Percentiles rank a stretch among this genome's conserved stretches.
Evolutionary conservation across 2,329 filamentous ascomycete species (phyloP).

Genomic region (Cladorrhinum sp.): DNA sequence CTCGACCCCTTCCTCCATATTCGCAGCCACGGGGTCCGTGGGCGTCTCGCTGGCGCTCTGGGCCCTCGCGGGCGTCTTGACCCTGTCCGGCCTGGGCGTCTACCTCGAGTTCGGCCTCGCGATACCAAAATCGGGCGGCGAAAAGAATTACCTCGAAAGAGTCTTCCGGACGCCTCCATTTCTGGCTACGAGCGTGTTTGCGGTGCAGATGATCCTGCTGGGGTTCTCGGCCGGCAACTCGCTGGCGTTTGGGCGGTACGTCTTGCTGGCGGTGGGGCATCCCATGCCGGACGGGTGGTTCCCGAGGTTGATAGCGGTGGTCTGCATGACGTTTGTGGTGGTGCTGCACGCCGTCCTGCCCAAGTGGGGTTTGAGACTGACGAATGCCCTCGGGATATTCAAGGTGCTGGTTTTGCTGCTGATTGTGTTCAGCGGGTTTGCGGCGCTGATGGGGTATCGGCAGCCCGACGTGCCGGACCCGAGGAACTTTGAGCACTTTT

Average conservation of each 20-base stretch:
- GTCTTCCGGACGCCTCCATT: constrained; percentile 59
- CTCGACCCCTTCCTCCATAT: constrained; percentile 53
- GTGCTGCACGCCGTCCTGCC: constrained; percentile 50
- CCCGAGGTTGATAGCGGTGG: constrained; percentile 54
- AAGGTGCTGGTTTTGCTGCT: constrained; percentile 59
- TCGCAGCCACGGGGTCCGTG: constrained; percentile 53
- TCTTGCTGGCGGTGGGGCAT: constrained; percentile 41
- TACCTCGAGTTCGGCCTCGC: constrained; percentile 64
- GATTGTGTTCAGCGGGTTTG: constrained; percentile 61
- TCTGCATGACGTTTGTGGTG: constrained; percentile 53
- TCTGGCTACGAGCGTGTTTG: constrained; percentile 56
- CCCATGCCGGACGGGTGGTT: constrained; percentile 51
- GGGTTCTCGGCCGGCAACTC: constrained; percentile 60
- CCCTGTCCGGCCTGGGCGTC: constrained; percentile 57
- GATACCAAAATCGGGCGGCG: constrained; percentile 61
- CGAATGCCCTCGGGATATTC: constrained; percentile 58
- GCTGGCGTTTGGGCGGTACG: constrained; percentile 57
- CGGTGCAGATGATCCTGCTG: constrained; percentile 59
- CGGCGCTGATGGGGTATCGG: constrained; percentile 47
- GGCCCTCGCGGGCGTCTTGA: constrained; percentile 43
- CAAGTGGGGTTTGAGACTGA: constrained; percentile 56
- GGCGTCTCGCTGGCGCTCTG: constrained; percentile 41
- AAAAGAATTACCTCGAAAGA: constrained; percentile 65
- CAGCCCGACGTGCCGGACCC: constrained; percentile 48
- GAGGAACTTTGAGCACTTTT: constrained; percentile 57